Conservation (phyloP, 805 yeast species). For the Myxozyma melibiosi region DNA sequence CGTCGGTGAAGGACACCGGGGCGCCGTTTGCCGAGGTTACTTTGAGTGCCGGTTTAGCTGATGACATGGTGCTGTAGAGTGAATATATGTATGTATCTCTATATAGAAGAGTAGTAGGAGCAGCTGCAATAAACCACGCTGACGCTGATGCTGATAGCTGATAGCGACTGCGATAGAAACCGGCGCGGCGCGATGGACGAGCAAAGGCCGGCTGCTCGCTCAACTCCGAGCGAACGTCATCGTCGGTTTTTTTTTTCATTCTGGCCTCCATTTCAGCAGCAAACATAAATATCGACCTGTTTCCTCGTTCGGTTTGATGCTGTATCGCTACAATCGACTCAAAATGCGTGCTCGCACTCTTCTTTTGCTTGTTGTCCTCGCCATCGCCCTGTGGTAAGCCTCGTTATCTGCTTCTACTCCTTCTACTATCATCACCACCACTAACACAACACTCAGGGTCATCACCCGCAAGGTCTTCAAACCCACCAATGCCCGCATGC, state of each 20-base stretch:
- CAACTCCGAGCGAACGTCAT: slow-evolving; percentile 5
- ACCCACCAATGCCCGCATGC: slow-evolving; percentile 14
- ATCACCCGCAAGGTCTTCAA: slow-evolving; percentile 9
- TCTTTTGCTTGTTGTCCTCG: slow-evolving; percentile 3
- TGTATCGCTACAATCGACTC: not conserved
- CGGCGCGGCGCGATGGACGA: slow-evolving; percentile 12
- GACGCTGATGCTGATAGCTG: not conserved
- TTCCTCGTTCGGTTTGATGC: not conserved
- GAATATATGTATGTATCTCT: not conserved
- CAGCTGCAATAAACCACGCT: no score
- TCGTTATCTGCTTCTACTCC: not conserved
- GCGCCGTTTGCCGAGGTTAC: slow-evolving; percentile 4
- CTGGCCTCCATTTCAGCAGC: not conserved
- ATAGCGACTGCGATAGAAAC: no score
- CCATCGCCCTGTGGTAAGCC: slow-evolving; percentile 7
- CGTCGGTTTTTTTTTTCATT: not conserved
- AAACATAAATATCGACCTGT: no score
- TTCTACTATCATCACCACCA: not conserved
- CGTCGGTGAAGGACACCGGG: slow-evolving; percentile 14
- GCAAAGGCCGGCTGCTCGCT: not conserved
- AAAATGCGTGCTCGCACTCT: slow-evolving; percentile 16
- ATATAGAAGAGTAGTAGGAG: no score
- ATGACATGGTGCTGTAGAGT: not conserved
- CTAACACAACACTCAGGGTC: not conserved
- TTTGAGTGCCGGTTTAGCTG: slow-evolving; percentile 16